These are phyloP conservation scores for Yamadazyma oceani DNA, from an alignment of 1,139 yeast species.

Conservation along the genomic window DNA sequence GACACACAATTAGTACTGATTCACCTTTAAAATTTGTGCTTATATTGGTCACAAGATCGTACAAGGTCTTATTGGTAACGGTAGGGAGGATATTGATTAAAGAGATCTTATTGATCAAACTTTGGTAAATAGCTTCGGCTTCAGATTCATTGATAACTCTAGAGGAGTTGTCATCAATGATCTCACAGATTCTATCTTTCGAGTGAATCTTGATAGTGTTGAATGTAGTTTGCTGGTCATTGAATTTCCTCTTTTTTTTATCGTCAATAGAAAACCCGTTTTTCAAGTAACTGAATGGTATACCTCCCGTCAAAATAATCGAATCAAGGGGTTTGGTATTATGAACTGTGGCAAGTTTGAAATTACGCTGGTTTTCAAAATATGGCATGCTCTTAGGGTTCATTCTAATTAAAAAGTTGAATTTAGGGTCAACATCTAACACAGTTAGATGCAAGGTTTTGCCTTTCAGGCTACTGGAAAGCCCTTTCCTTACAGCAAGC, in stretches of 20 bases:
- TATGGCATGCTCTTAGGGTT: not conserved
- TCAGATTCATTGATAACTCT: not conserved
- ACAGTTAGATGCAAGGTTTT: not conserved
- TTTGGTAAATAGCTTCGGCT: conserved; percentile 2
- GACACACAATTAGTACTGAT: conserved; percentile 34
- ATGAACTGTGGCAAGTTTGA: too few species aligned
- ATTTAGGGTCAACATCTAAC: not conserved
- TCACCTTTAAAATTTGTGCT: conserved; percentile 26
- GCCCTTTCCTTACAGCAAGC: conserved; percentile 17
- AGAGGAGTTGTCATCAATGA: not conserved
- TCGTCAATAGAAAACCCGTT: not conserved
- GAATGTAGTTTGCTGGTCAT: not conserved
- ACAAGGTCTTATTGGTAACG: conserved; percentile 8
- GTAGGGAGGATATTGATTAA: conserved; percentile 12
- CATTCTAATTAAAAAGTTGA: not conserved
- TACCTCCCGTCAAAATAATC: not conserved
- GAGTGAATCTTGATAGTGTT: not conserved
- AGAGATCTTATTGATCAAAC: conserved; percentile 11
- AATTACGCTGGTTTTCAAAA: not conserved
- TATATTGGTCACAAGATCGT: conserved; percentile 17
- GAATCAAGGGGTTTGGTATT: too few species aligned
- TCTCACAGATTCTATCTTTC: not conserved
- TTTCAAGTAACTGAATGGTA: not conserved
- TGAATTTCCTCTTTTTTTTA: not conserved
- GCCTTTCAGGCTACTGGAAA: conserved; percentile 4